Evolutionary conservation across 768 basidiomycete genomes (phyloP), one percentile per base, ranked within the genome.

Genomic region (Tricholoma furcatifolium): DNA sequence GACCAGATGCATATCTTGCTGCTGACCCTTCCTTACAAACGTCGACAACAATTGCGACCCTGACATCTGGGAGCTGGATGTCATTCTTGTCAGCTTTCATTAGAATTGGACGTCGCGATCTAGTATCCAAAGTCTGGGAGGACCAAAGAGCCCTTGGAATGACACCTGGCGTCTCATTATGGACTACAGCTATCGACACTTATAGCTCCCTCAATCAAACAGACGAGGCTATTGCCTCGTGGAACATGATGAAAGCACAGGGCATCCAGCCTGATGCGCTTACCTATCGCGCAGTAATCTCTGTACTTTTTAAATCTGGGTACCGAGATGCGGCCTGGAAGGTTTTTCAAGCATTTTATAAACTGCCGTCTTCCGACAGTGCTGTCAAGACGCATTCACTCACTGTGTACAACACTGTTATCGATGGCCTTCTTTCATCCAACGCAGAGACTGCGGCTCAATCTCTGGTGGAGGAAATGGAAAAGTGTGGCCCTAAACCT

Each of bases 111-210:
- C 70, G 78, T 27, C 71, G 72, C 39, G 83, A 87, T 47, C 67
- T 85, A 18, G 89, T 84, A 3, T 78, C 77, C 40, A 68, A 70
- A 20, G 62, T 91, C 5, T 92, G 91, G 91, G 73, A 79, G 32
- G 88, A 91, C 63, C 79, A 90, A 70, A 48, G 70, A 15, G 59
- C 66, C 34, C 68, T 76, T 18, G 76, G 75, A 1, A 65, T 87
- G 34, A 65, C 53, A 34, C 84, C 84, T n/a, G 77, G 77, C 1
- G 67, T 80, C 8, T 69, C 74, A 23, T 78, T 82, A 44, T 93
- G 91, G 91, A 89, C 81, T 9, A 81, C 83, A 14, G 74, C 91
- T 40, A 70, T 94, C 34, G 79, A 84, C 43, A 81, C 82, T 7
- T 85, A 86, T 58, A 78, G 74, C 30, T 70, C 76, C 43, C 69